These are phyloP conservation scores for Eragrostis tef DNA, from an alignment of 202 grass and related monocot genomes.

Conservation along the genomic window DNA sequence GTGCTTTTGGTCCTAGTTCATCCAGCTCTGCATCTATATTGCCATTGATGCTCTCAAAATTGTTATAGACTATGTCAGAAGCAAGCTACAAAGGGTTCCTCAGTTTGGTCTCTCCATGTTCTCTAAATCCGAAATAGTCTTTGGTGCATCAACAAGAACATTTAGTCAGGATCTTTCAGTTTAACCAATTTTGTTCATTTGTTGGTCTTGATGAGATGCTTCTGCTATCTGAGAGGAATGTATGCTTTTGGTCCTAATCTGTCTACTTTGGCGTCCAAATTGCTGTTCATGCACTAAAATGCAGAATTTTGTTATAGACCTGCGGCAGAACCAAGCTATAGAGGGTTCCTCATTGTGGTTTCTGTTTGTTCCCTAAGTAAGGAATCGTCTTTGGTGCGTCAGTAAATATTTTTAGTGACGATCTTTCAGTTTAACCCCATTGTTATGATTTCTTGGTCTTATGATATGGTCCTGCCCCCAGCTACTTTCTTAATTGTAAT, in stretches of 20 bases:
- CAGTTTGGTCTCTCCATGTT: neutral
- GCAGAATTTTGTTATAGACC: slow-evolving; percentile 6
- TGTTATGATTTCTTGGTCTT: neutral
- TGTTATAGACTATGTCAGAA: neutral
- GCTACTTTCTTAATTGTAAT: neutral
- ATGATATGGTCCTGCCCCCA: neutral
- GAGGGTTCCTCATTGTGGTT: neutral
- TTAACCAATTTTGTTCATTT: neutral
- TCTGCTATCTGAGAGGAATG: too few relatives aligned
- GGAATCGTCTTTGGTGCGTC: too few relatives aligned
- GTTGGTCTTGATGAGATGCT: too few relatives aligned
- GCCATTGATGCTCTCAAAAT: neutral
- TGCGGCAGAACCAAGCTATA: neutral
- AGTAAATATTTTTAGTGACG: neutral
- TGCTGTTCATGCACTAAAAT: neutral
- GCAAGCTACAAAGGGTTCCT: neutral
- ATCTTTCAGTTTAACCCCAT: neutral
- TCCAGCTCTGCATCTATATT: neutral
- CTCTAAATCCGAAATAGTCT: neutral
- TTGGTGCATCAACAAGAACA: neutral
- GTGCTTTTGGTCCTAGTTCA: neutral
- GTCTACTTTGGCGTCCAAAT: neutral
- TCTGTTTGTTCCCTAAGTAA: slow-evolving; percentile 2
- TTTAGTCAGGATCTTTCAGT: neutral
- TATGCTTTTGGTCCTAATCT: neutral